Base-by-base conservation (phyloP, 163 green algal species). In the Scenedesmus sp. region DNA sequence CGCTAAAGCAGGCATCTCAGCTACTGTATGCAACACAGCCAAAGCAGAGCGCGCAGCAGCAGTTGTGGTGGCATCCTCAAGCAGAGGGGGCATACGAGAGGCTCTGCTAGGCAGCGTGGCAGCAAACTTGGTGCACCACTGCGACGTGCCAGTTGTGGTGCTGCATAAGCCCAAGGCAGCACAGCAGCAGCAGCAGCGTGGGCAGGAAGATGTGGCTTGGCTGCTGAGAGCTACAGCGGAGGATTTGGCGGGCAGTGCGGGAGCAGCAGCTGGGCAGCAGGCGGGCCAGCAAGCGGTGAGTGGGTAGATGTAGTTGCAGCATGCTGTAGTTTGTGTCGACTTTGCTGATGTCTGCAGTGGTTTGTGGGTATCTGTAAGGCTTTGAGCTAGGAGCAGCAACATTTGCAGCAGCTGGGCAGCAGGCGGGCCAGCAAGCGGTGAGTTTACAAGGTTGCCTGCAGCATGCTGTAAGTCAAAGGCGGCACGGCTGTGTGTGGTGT, bases 131-230 rank as follows among this genome's bases (percentile, higher is more conserved):
- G 87, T 86, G 0, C 87, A 91, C 56, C 23, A 91, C 55, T 91
- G 87, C 9, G 86, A 90, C 20, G 87, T 91, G 74, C 87, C 87
- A 1, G 87, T 91, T 0, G 55, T 86, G 15, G 87, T 91, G 3
- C 87, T 91, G 56, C 87, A 91, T 57, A 46, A 60, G n/a, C 74
- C 87, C 10, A 73, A 84, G 54, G 70, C 7, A 4, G 15, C 79
- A 12, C 52, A 46, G 79, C 79, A 64, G 54, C 26, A 82, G 23
- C 54, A n/a, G 70, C 57, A 57, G 86, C 67, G 20, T 18, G 55
- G n/a, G 26, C 59, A 18, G 7, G 46, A 55, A 20, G 74, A 54
- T 26, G 87, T 91, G 15, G 64, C 64, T 2, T 89, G 87, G 87
- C 87, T 91, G 87, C 57, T 91, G 12, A 74, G 87, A 23, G 74